Evolutionary conservation across 2,329 filamentous ascomycete species (phyloP).

Genomic region (Ascochyta rabiei): DNA sequence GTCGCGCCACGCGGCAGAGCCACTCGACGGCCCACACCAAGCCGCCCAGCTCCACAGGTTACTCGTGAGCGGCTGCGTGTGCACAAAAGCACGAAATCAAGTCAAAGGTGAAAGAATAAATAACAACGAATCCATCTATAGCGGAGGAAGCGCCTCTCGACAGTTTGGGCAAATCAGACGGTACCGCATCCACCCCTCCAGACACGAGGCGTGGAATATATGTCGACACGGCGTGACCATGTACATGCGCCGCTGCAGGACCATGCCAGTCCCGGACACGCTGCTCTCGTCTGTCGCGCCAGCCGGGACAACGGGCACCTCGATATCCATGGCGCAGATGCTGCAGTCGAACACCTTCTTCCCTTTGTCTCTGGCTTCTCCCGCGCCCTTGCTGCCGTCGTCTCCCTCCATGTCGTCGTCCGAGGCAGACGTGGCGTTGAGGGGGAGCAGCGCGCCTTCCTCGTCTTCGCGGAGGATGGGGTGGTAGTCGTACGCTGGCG

Average conservation of each 20-base stretch:
- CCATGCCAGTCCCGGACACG: conserved; percentile 57
- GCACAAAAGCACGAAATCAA: too few relatives aligned
- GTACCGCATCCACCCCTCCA: conserved; percentile 97
- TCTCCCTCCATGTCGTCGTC: conserved; percentile 14
- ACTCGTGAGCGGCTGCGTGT: too few relatives aligned
- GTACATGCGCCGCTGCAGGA: conserved; percentile 81
- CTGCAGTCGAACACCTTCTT: conserved; percentile 82
- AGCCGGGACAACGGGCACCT: conserved; percentile 78
- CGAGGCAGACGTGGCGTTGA: conserved; percentile 62
- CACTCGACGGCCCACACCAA: too few relatives aligned
- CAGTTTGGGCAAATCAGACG: conserved; percentile 94
- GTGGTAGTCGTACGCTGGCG: conserved; percentile 90
- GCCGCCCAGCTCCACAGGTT: too few relatives aligned
- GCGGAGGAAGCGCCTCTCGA: conserved; percentile 82
- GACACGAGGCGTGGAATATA: conserved; percentile 88
- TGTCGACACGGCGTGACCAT: conserved; percentile 98
- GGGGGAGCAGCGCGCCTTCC: conserved; percentile 75
- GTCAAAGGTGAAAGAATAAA: too few relatives aligned
- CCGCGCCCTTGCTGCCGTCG: conserved; percentile 29
- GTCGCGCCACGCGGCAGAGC: too few relatives aligned
- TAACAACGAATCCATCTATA: conserved; percentile 57
- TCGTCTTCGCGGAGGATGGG: conserved; percentile 86
- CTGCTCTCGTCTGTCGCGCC: conserved; percentile 27
- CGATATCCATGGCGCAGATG: conserved; percentile 90
- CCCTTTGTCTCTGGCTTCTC: conserved; percentile 58